Base-by-base conservation (phyloP, 78 protist species). In the Pigoraptor vietnamica region DNA sequence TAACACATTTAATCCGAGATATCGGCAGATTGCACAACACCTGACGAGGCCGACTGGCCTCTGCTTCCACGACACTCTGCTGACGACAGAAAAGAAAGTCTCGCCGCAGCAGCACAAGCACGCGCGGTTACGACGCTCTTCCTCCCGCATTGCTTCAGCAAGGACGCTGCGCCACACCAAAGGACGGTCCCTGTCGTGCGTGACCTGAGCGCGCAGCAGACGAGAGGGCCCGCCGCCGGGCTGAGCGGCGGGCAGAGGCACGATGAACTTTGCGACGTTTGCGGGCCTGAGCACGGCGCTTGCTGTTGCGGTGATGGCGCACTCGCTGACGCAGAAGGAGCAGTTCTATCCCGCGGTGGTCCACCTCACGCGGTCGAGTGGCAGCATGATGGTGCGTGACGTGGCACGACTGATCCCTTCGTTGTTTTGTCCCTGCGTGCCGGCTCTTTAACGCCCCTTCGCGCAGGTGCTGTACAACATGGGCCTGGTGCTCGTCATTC, bases 331-430 rank as follows among this genome's bases (percentile, higher is more conserved):
- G 0, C 91, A 90, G 39, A 40, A 90, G 37, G 86, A 90, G 81
- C 92, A 90, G 48, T 90, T 67, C 86, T 90, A 90, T 1, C 86
- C 86, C 6, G 36, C 92, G 36, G 23, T 48, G 19, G 86, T 90
- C n/a, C 33, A 40, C 29, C 83, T 90, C 25, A 19, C 29, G 86
- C 19, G n/a, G n/a, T 40, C 81, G 35, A 40, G 36, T 67, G 25
- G 36, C n/a, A 39, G 37, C 81, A 33, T 56, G 40, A 9, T 90
- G 67, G 55, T 90, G 86, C 39, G 86, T 90, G n/a, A 19, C 9
- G 19, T 9, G 19, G 32, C 67, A 48, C 19, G 67, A 19, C 67
- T 19, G 19, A 9, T 48, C 19, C 19, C 67, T 21, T 21, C 67
- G 9, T 19, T 48, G 32, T 48, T 48, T 48, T 48, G 67, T 19